Evolutionary conservation across 176 grass and related monocot species (phyloP), one percentile per base, ranked within the genome.

Genomic region (Oryza officinalis): DNA sequence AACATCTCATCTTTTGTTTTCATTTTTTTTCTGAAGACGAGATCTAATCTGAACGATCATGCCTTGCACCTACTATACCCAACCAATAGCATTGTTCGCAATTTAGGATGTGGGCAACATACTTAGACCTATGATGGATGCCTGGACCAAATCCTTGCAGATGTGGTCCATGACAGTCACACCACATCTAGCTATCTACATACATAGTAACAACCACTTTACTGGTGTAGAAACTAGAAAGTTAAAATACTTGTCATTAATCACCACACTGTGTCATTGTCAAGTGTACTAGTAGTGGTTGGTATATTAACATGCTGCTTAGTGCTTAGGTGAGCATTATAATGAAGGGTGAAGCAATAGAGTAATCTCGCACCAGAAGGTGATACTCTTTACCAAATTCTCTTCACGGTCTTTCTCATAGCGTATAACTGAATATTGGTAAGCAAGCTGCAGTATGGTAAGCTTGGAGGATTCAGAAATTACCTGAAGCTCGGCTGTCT

Each of bases 11-110:
- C 3, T 47, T 47, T 2, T 27, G 1, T 47, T 47, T 13, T 10
- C 25, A 0, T 71, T 35, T 75, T 43, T 15, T 72, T 38, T 38
- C 30, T 54, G 47, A 57, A 47, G 31, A 38, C 49, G 59, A 77
- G 31, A 77, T 77, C 74, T 77, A 46, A 49, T 73, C 71, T 47
- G 40, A 73, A 73, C 14, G 31, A 63, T 26, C 49, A 50, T 63
- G 52, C 74, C 22, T 38, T 38, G 31, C 74, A 63, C 31, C 74
- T 14, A 61, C 52, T 38, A 38, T 38, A 38, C 37, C 74, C 52
- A 63, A n/a, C 74, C 74, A 76, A 30, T 49, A 9, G 17, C 71
- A 28, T 10, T 76, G 15, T 17, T 76, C 30, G 15, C 18, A 49
- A 76, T 49, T 57, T 57, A 76, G 30, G 49, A 59, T 28, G 27